Evolutionary conservation across 2,329 filamentous ascomycete genomes (phyloP), one percentile per base, ranked within the genome.

Genomic region (Nothopassalora personata): DNA sequence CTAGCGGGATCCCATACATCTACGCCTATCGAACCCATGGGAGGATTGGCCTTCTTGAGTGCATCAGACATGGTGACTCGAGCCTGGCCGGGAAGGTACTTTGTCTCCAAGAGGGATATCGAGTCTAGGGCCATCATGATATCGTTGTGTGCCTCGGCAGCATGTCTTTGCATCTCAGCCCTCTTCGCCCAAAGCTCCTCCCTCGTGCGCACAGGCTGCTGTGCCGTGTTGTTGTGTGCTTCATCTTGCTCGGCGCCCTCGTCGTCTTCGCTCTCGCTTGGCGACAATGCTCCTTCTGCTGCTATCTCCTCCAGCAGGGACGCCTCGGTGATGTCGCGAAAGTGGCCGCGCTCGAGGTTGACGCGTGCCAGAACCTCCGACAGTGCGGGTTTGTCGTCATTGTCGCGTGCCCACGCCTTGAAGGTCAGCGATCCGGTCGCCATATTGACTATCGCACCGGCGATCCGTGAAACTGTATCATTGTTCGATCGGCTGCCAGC

Each of bases 301-400:
- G 78, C 75, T 54, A 94, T 86, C 68, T 94, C 87, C 36, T 86
- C 83, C 53, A 81, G 82, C 39, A 97, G 77, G 47, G 85, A 82
- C 53, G 85, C 81, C 73, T 96, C 89, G 53, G 86, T 90, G 64
- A 97, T 80, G 66, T 86, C 81, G 60, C 90, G 87, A 71, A 97
- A 95, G 27, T 90, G 89, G 13, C 90, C 90, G 60, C 89, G 86
- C 68, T 95, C 86, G 47, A 79, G 75, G 66, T 91, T 89, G 69
- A 96, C 87, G 65, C 92, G 90, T 59, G 82, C 78, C 66, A 97
- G 91, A 66, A 93, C 87, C 50, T 88, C 83, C 58, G 83, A 80
- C n/a, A 97, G 79, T 50, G 80, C 82, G 70, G 83, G 83, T 69
- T 78, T 80, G 69, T 77, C 83, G 75, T 78, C 81, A 68, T 76